These are phyloP conservation scores for Nymphaea colorata DNA, from an alignment of 164 flowering plant species.

Conservation along the genomic window DNA sequence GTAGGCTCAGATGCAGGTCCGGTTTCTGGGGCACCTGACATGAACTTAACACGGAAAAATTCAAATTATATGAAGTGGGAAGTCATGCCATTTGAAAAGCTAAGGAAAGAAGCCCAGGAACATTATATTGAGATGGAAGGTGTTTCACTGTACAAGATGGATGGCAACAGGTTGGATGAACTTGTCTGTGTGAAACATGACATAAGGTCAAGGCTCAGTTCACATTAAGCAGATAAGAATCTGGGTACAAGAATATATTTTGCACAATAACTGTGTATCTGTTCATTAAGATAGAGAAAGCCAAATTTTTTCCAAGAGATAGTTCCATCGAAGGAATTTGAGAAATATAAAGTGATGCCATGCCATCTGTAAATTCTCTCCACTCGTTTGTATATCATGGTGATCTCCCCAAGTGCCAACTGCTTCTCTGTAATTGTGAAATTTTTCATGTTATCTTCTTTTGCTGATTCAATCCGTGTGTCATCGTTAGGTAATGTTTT, in stretches of 20 bases:
- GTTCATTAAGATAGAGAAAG: background rate
- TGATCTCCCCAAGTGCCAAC: background rate
- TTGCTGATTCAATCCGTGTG: no score
- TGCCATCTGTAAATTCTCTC: background rate
- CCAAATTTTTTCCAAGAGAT: background rate
- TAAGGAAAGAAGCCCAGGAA: slow-evolving; percentile 63
- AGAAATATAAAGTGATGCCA: background rate
- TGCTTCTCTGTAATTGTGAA: no score
- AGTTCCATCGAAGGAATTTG: background rate
- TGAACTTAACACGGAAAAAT: slow-evolving; percentile 54
- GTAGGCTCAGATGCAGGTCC: slow-evolving; percentile 28
- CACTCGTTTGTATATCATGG: background rate
- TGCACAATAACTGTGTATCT: background rate
- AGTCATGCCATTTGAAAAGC: slow-evolving; percentile 43
- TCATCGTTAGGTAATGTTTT: no score
- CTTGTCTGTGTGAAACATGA: slow-evolving; percentile 67
- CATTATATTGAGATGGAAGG: slow-evolving; percentile 60
- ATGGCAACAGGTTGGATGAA: slow-evolving; percentile 85
- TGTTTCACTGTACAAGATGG: slow-evolving; percentile 78
- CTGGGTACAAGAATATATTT: background rate
- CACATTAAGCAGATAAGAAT: background rate
- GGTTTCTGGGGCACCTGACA: slow-evolving; percentile 70
- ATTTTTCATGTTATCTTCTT: no score
- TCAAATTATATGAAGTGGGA: slow-evolving; percentile 93
- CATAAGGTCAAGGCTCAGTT: background rate